phyloP scores from a whole-genome alignment of 441 rosid species.

The Gossypium davidsonii region DNA sequence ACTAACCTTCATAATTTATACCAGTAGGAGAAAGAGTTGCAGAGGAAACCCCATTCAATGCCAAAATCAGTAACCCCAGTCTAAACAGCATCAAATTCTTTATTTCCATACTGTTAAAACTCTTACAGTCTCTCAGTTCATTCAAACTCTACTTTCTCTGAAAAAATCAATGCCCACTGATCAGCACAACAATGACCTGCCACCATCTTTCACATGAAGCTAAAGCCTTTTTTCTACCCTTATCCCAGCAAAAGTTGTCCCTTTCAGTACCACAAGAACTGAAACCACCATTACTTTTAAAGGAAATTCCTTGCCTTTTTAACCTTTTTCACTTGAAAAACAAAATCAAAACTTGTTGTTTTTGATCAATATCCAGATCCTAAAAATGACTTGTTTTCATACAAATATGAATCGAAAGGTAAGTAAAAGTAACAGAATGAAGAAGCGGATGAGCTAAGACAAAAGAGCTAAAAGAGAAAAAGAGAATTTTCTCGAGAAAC shows the following conservation, averaged over 20 bases:
- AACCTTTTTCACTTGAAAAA: slow-evolving; percentile 8
- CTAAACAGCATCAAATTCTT: slow-evolving; percentile 39
- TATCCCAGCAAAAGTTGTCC: slow-evolving; percentile 21
- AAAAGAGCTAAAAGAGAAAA: slow-evolving; percentile 10
- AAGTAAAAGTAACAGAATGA: slow-evolving; percentile 16
- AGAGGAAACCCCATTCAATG: slow-evolving; percentile 42
- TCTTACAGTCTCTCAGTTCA: slow-evolving; percentile 27
- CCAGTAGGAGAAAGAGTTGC: slow-evolving; percentile 93
- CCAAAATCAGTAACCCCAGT: slow-evolving; percentile 50
- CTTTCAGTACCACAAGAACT: slow-evolving; percentile 25
- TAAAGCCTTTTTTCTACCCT: slow-evolving; percentile 17
- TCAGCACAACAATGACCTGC: slow-evolving; percentile 26
- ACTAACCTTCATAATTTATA: slow-evolving; percentile 85
- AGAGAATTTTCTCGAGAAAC: slow-evolving; percentile 52
- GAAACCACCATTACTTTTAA: slow-evolving; percentile 22
- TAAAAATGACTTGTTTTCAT: slow-evolving; percentile 12
- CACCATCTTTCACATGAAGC: slow-evolving; percentile 25
- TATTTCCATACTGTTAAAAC: slow-evolving; percentile 32
- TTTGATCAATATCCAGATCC: slow-evolving; percentile 26
- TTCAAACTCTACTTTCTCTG: slow-evolving; percentile 23
- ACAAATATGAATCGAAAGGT: slow-evolving; percentile 20
- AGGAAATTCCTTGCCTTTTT: slow-evolving; percentile 9
- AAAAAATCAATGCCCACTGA: slow-evolving; percentile 11
- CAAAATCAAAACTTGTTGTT: slow-evolving; percentile 12
- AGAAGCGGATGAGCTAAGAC: slow-evolving; percentile 18